These are phyloP conservation scores for Scedosporium aurantiacum DNA, from an alignment of 2,329 filamentous ascomycete species.

Conservation along the genomic window DNA sequence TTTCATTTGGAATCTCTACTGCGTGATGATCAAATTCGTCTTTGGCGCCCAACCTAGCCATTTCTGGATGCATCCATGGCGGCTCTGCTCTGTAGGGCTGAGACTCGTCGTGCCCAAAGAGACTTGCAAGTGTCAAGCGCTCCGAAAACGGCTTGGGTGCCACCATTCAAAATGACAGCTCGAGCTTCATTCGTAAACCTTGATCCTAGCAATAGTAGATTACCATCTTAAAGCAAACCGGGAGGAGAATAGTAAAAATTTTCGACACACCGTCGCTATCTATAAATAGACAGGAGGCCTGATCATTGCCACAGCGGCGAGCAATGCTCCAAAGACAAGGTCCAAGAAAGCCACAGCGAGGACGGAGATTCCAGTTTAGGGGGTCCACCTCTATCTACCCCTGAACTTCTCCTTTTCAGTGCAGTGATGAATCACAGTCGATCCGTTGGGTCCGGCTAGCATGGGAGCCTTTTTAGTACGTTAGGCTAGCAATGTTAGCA, in stretches of 20 bases:
- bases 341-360: too few relatives aligned
- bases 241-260: background rate
- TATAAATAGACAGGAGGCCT: background rate
- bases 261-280: background rate
- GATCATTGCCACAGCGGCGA: background rate
- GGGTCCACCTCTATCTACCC: background rate
- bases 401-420: background rate
- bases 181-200: too few relatives aligned
- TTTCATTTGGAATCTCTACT: too few relatives aligned
- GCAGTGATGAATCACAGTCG: background rate
- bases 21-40: too few relatives aligned
- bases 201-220: too few relatives aligned
- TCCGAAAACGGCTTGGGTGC: too few relatives aligned
- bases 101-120: background rate
- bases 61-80: background rate
- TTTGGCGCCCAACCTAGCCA: too few relatives aligned
- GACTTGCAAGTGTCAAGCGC: background rate
- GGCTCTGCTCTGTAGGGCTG: background rate
- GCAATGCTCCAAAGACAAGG: too few relatives aligned
- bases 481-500: too few relatives aligned
- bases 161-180: too few relatives aligned
- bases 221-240: background rate
- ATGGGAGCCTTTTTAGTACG: too few relatives aligned
- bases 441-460: too few relatives aligned
- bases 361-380: background rate